phyloP scores from a whole-genome alignment of 2,329 filamentous ascomycete species.

The Epichloe bromicola region DNA sequence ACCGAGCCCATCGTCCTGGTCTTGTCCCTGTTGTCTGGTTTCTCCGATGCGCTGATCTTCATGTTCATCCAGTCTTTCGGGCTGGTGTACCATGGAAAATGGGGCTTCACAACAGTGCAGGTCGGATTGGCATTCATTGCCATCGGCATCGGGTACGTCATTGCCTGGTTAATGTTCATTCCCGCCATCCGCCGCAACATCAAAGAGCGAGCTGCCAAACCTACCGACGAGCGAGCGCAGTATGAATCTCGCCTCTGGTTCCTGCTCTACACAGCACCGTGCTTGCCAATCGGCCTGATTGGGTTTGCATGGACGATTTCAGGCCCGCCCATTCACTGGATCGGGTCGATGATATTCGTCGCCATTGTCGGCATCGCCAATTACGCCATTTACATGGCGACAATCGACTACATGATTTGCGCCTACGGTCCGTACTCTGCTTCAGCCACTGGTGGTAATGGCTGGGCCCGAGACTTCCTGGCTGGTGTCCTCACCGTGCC shows the following conservation, averaged over 20 bases:
- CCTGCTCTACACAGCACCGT: slow-evolving; percentile 48
- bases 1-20: slow-evolving; percentile 63
- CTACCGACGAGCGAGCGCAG: slow-evolving; percentile 44
- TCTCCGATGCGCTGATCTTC: slow-evolving; percentile 65
- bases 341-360: slow-evolving; percentile 52
- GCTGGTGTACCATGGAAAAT: slow-evolving; percentile 51
- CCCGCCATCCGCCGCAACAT: slow-evolving; percentile 42
- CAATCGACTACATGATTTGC: slow-evolving; percentile 66
- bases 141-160: slow-evolving; percentile 52
- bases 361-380: slow-evolving; percentile 60
- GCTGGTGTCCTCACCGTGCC: slow-evolving; percentile 60
- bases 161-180: slow-evolving; percentile 48
- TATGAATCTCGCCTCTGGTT: slow-evolving; percentile 56
- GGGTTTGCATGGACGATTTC: slow-evolving; percentile 57
- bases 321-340: slow-evolving; percentile 53
- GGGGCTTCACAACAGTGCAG: slow-evolving; percentile 44
- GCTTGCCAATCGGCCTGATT: slow-evolving; percentile 53
- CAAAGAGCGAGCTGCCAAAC: slow-evolving; percentile 35
- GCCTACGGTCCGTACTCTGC: slow-evolving; percentile 62
- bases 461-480: slow-evolving; percentile 59
- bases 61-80: slow-evolving; percentile 62
- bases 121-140: slow-evolving; percentile 51
- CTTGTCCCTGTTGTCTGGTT: slow-evolving; percentile 57
- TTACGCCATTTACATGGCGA: slow-evolving; percentile 62
- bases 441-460: slow-evolving; percentile 64